These are phyloP conservation scores for Coriolopsis trogii DNA, from an alignment of 1,284 basidiomycete species.

Conservation along the genomic window DNA sequence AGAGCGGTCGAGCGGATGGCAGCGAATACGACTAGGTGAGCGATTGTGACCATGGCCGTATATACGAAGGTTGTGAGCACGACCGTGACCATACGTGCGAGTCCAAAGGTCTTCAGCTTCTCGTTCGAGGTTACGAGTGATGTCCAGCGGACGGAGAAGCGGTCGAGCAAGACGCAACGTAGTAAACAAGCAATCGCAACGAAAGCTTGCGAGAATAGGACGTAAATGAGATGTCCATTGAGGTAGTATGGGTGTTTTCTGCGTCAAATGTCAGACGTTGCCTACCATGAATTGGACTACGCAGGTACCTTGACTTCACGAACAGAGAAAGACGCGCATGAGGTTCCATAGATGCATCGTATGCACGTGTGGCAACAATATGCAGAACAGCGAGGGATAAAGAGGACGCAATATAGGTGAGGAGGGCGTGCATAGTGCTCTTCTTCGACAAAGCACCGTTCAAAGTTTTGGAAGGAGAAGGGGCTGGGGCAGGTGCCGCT, in stretches of 20 bases:
- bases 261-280: background rate
- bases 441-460: conserved; percentile 48
- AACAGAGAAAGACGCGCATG: conserved; percentile 54
- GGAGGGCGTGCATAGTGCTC: conserved; percentile 44
- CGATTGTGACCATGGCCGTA: conserved; percentile 39
- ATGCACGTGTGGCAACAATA: conserved; percentile 38
- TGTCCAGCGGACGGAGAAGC: conserved; percentile 56
- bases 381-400: conserved; percentile 45
- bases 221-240: conserved; percentile 64
- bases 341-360: conserved; percentile 30
- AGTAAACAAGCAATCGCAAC: conserved; percentile 49
- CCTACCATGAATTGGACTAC: background rate
- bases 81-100: conserved; percentile 38
- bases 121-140: conserved; percentile 13
- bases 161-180: conserved; percentile 60
- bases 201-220: conserved; percentile 53
- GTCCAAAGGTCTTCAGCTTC: conserved; percentile 21
- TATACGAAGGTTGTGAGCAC: conserved; percentile 44
- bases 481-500: conserved; percentile 50
- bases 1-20: conserved; percentile 45
- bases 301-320: conserved; percentile 60
- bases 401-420: conserved; percentile 49
- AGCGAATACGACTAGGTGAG: conserved; percentile 48
- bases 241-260: conserved; percentile 75
- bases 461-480: conserved; percentile 55